Evolutionary conservation across 2,329 filamentous ascomycete genomes (phyloP).

Genomic region (Trichoderma asperellum): DNA sequence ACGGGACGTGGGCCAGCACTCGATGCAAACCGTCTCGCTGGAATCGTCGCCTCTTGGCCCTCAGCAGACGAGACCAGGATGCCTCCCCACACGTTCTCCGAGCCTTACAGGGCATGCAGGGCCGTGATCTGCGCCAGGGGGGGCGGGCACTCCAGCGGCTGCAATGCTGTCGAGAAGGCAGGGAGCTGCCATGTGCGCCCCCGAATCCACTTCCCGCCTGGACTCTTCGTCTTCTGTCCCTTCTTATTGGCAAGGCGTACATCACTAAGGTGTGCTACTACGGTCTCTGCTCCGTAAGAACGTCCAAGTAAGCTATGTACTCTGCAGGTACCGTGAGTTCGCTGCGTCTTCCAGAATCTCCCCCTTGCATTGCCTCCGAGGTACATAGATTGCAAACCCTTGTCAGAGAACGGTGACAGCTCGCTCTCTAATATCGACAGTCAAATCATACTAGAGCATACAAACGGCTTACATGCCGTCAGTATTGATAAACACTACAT

Average conservation of each 20-base stretch:
- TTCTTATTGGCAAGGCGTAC: neutral
- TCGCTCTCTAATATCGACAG: neutral
- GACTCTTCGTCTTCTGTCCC: neutral
- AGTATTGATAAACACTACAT: neutral
- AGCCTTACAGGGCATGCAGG: slow-evolving; percentile 15
- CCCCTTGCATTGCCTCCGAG: neutral
- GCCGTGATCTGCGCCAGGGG: slow-evolving; percentile 11
- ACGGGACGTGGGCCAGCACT: neutral
- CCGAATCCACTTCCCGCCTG: slow-evolving; percentile 8
- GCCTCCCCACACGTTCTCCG: neutral
- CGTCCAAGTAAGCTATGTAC: neutral
- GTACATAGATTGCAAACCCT: neutral
- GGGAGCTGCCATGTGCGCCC: slow-evolving; percentile 8
- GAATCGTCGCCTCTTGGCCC: neutral
- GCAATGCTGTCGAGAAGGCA: neutral
- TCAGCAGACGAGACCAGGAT: neutral
- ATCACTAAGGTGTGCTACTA: neutral
- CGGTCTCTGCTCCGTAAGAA: neutral
- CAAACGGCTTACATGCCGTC: neutral
- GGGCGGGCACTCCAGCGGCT: neutral
- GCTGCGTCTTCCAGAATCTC: neutral
- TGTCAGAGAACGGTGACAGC: neutral
- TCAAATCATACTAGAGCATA: neutral
- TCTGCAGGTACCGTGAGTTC: neutral
- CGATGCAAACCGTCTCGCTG: too few relatives aligned